phyloP scores from a whole-genome alignment of 768 basidiomycete genomes.

The Lanmaoa rubissima region DNA sequence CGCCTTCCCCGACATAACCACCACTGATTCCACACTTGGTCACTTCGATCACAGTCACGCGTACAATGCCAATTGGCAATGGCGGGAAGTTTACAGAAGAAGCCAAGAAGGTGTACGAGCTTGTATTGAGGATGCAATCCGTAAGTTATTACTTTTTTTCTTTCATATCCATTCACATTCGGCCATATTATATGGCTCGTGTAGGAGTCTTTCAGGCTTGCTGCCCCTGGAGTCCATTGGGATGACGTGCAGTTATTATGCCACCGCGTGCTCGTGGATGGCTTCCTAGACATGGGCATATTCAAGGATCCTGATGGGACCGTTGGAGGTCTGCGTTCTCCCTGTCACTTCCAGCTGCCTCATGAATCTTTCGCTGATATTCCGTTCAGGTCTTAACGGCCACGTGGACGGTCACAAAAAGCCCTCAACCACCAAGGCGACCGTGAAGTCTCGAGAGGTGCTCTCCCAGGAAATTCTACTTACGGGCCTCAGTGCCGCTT shows the following conservation, averaged over 20 bases:
- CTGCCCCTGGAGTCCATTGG: slow-evolving; percentile 85
- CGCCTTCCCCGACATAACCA: background rate
- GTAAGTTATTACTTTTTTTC: slow-evolving; percentile 34
- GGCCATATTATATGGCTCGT: background rate
- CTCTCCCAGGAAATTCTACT: slow-evolving; percentile 57
- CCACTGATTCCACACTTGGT: background rate
- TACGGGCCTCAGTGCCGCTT: slow-evolving; percentile 76
- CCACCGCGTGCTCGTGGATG: slow-evolving; percentile 77
- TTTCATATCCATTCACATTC: background rate
- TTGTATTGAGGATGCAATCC: slow-evolving; percentile 90
- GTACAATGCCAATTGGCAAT: slow-evolving; percentile 92
- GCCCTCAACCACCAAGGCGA: background rate
- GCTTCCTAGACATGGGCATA: slow-evolving; percentile 82
- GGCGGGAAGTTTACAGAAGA: slow-evolving; percentile 84
- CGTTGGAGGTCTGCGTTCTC: slow-evolving; percentile 5
- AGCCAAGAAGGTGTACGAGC: slow-evolving; percentile 77
- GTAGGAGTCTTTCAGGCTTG: slow-evolving; percentile 68
- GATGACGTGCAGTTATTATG: slow-evolving; percentile 82
- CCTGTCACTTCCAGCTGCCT: background rate
- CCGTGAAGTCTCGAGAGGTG: slow-evolving; percentile 12
- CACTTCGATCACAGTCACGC: slow-evolving; percentile 57
- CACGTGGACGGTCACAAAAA: background rate
- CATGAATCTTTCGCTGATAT: background rate
- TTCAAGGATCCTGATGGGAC: slow-evolving; percentile 64
- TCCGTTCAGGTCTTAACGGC: background rate